Evolutionary conservation across 2,329 filamentous ascomycete genomes (phyloP).

Genomic region (Onygena corvina): DNA sequence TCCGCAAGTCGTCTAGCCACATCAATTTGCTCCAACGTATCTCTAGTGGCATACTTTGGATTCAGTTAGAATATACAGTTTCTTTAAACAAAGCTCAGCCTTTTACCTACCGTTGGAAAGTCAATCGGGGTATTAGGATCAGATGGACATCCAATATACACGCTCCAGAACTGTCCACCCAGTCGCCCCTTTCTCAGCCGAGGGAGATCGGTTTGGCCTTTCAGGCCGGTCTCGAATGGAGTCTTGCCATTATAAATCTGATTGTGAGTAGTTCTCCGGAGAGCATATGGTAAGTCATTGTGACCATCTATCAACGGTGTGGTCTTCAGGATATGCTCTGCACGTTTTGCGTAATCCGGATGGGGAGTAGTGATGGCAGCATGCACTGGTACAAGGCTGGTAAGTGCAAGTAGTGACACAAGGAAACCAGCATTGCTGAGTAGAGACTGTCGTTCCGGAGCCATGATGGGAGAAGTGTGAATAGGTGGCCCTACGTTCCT

Average conservation of each 20-base stretch:
- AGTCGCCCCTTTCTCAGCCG: slow-evolving; percentile 20
- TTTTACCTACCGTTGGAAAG: slow-evolving; percentile 16
- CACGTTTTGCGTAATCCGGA: slow-evolving; percentile 15
- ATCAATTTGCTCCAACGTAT: slow-evolving; percentile 24
- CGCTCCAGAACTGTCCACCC: slow-evolving; percentile 26
- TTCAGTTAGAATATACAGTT: background rate
- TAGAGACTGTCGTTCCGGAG: background rate
- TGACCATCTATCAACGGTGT: slow-evolving; percentile 26
- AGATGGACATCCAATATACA: slow-evolving; percentile 20
- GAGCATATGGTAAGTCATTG: slow-evolving; percentile 24
- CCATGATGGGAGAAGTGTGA: background rate
- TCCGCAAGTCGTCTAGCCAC: slow-evolving; percentile 18
- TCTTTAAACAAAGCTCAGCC: background rate
- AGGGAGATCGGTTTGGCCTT: slow-evolving; percentile 22
- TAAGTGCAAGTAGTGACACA: background rate
- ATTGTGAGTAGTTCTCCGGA: slow-evolving; percentile 21
- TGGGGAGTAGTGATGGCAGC: background rate
- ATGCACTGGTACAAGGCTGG: background rate
- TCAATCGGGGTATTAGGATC: slow-evolving; percentile 13
- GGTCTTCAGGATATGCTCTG: slow-evolving; percentile 18
- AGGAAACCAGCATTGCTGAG: slow-evolving; percentile 1
- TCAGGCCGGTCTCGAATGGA: slow-evolving; percentile 15
- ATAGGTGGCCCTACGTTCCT: no score
- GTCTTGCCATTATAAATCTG: slow-evolving; percentile 22
- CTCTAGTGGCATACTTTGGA: slow-evolving; percentile 16